Percentiles rank a stretch among this genome's conserved stretches.
phyloP scores from a whole-genome alignment of 345 rosid species.

The Odontarrhena argentea region DNA sequence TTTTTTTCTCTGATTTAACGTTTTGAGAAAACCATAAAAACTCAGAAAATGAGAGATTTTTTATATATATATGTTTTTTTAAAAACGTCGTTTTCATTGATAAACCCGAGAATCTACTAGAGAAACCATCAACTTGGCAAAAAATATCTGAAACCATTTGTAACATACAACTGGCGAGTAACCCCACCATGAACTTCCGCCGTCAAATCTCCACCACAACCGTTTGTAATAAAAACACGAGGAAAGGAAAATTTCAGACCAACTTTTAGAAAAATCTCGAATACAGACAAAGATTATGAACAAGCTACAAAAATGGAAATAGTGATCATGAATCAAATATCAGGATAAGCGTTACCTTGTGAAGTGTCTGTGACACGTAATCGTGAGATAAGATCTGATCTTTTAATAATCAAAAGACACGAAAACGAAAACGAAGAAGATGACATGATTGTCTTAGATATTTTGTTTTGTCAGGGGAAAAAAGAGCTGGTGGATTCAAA shows the following conservation, averaged over 20 bases:
- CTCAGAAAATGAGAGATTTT: background rate
- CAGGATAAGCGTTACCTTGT: too few species aligned
- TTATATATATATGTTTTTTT: background rate
- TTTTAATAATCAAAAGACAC: too few species aligned
- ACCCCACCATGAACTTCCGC: conserved; percentile 44
- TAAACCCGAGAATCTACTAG: conserved; percentile 43
- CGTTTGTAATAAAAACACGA: conserved; percentile 35
- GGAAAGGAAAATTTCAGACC: conserved; percentile 26
- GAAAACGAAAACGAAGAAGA: too few species aligned
- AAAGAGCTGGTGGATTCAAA: too few species aligned
- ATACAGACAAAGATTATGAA: conserved; percentile 33
- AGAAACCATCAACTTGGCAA: conserved; percentile 50
- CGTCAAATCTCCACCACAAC: conserved; percentile 62
- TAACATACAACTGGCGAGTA: conserved; percentile 28
- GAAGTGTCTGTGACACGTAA: too few species aligned
- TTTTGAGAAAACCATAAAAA: conserved; percentile 3
- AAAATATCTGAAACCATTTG: conserved; percentile 50
- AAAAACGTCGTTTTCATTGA: conserved; percentile 39
- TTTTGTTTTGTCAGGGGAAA: too few species aligned
- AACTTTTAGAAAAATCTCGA: conserved; percentile 2
- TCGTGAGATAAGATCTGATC: too few species aligned
- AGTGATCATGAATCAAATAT: too few species aligned
- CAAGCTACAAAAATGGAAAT: too few species aligned
- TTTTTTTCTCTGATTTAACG: background rate
- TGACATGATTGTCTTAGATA: too few species aligned